phyloP scores from a whole-genome alignment of 257 asterid species.

The Orobanche coerulescens region DNA sequence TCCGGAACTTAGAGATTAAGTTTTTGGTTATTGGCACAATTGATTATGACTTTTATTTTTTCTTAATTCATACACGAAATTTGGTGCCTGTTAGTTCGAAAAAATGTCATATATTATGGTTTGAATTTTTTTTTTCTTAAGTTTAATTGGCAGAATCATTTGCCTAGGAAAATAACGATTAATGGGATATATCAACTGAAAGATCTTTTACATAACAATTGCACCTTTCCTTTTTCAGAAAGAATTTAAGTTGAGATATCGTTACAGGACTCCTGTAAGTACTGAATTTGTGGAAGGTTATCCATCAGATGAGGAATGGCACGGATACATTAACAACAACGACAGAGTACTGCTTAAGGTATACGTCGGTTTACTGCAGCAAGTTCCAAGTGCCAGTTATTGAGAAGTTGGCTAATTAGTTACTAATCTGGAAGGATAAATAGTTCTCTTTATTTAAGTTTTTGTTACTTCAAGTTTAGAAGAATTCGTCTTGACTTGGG shows the following conservation, averaged over 20 bases:
- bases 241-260: constrained; percentile 13
- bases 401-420: not conserved
- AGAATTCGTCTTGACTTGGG: too few relatives aligned
- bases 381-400: not conserved
- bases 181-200: not conserved
- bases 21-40: not conserved
- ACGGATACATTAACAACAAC: constrained; percentile 75
- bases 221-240: not conserved
- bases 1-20: not conserved
- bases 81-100: constrained; percentile 1
- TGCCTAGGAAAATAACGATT: not conserved
- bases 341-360: constrained; percentile 96
- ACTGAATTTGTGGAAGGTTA: constrained; percentile 64
- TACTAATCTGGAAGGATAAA: not conserved
- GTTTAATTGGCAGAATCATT: not conserved
- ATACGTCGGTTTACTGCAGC: constrained; percentile 6
- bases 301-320: constrained; percentile 95
- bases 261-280: constrained; percentile 70
- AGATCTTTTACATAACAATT: not conserved
- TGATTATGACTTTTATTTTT: not conserved
- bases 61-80: constrained; percentile 7
- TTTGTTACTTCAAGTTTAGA: not conserved
- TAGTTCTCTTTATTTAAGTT: constrained; percentile 6
- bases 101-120: not conserved
- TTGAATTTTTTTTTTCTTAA: too few relatives aligned